These are phyloP conservation scores for Alternaria solani DNA, from an alignment of 2,329 filamentous ascomycete species.

Conservation along the genomic window DNA sequence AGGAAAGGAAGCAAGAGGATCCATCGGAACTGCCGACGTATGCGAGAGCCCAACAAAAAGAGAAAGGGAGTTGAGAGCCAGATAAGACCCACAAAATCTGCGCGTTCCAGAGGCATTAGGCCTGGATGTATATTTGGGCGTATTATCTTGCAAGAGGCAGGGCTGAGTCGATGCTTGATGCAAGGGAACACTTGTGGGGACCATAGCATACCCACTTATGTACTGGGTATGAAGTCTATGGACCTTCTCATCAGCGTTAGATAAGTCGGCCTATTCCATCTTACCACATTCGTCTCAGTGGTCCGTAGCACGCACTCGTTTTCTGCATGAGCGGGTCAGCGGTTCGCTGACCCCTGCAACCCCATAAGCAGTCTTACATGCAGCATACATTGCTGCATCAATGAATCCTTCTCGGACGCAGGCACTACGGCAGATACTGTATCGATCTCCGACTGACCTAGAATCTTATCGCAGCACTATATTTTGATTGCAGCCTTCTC, in stretches of 20 bases:
- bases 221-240: background rate
- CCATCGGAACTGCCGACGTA: background rate
- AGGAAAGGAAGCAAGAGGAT: background rate
- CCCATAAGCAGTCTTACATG: background rate
- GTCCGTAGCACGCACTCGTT: background rate
- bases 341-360: background rate
- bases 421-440: background rate
- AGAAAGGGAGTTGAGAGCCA: background rate
- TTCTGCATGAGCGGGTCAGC: background rate
- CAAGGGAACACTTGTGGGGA: background rate
- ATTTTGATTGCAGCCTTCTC: background rate
- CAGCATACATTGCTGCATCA: background rate
- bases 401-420: constrained; percentile 1
- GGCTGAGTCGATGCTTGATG: background rate
- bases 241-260: background rate
- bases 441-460: background rate
- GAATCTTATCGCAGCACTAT: background rate
- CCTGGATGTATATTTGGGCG: background rate
- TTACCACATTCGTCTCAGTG: background rate
- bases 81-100: background rate
- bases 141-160: background rate
- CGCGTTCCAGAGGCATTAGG: background rate
- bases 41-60: background rate
- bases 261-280: background rate
- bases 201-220: background rate